Conservation (phyloP, 352 stramenopile species). For the Phytophthora hybrid region DNA sequence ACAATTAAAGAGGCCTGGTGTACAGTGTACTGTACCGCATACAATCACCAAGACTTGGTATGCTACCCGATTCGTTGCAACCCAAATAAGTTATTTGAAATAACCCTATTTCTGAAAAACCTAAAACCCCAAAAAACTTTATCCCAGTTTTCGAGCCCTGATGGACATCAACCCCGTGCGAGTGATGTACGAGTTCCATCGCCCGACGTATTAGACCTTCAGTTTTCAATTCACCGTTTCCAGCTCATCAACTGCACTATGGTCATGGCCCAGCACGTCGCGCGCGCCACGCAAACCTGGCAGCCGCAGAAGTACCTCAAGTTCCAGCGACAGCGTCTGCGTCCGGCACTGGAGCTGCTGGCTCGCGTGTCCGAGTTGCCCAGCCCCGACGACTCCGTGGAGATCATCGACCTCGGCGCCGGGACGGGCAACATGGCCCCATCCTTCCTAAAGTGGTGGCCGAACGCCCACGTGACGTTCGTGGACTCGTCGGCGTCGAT, state of each 20-base stretch:
- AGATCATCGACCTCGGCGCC: conserved; percentile 68
- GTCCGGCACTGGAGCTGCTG: conserved; percentile 72
- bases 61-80: too few relatives aligned
- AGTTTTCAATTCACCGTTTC: neutral
- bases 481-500: conserved; percentile 70
- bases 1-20: too few relatives aligned
- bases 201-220: neutral
- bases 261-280: neutral
- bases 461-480: conserved; percentile 57
- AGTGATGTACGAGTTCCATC: too few relatives aligned
- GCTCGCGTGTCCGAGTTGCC: conserved; percentile 32
- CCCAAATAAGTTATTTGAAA: too few relatives aligned
- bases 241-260: neutral
- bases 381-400: conserved; percentile 28
- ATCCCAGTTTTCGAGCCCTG: too few relatives aligned
- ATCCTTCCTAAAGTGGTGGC: conserved; percentile 65
- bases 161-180: too few relatives aligned
- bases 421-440: conserved; percentile 75
- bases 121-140: too few relatives aligned
- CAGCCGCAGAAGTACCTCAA: conserved; percentile 64
- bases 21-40: too few relatives aligned
- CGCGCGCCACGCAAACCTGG: conserved; percentile 52
- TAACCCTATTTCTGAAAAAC: too few relatives aligned
- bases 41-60: too few relatives aligned
- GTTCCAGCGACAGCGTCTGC: conserved; percentile 62